These are phyloP conservation scores for Fusarium acutatum DNA, from an alignment of 2,329 filamentous ascomycete genomes.

Conservation along the genomic window DNA sequence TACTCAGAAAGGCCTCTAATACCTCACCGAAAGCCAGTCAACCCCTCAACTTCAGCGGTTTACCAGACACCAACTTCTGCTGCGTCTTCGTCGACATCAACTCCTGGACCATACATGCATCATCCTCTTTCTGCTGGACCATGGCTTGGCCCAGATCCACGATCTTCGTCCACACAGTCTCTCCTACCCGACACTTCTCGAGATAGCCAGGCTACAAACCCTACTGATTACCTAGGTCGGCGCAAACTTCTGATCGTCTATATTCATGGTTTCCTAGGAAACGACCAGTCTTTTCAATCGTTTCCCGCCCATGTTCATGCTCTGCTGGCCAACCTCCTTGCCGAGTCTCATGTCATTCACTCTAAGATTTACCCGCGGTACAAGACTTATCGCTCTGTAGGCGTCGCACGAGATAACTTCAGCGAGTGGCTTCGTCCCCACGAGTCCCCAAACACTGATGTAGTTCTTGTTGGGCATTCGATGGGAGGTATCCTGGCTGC, in stretches of 20 bases:
- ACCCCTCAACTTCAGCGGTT: slow-evolving; percentile 7
- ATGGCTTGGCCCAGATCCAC: slow-evolving; percentile 51
- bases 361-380: slow-evolving; percentile 87
- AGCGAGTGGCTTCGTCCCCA: slow-evolving; percentile 84
- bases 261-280: slow-evolving; percentile 91
- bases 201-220: neutral
- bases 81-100: neutral
- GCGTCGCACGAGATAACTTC: slow-evolving; percentile 82
- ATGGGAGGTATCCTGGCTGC: slow-evolving; percentile 88
- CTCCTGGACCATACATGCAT: neutral
- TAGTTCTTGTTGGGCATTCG: slow-evolving; percentile 86
- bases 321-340: slow-evolving; percentile 71
- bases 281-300: slow-evolving; percentile 84
- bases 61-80: slow-evolving; percentile 1
- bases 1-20: slow-evolving; percentile 24
- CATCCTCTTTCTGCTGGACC: slow-evolving; percentile 1
- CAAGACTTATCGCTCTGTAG: slow-evolving; percentile 76
- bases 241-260: slow-evolving; percentile 79
- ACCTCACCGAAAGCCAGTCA: slow-evolving; percentile 24
- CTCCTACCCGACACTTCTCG: slow-evolving; percentile 43
- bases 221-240: slow-evolving; percentile 40
- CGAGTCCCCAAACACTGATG: slow-evolving; percentile 76
- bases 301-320: slow-evolving; percentile 90
- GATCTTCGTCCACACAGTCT: slow-evolving; percentile 59
- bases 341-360: slow-evolving; percentile 80